These are phyloP conservation scores for Diutina scorzettiae DNA, from an alignment of 1,139 yeast species.

Conservation along the genomic window DNA sequence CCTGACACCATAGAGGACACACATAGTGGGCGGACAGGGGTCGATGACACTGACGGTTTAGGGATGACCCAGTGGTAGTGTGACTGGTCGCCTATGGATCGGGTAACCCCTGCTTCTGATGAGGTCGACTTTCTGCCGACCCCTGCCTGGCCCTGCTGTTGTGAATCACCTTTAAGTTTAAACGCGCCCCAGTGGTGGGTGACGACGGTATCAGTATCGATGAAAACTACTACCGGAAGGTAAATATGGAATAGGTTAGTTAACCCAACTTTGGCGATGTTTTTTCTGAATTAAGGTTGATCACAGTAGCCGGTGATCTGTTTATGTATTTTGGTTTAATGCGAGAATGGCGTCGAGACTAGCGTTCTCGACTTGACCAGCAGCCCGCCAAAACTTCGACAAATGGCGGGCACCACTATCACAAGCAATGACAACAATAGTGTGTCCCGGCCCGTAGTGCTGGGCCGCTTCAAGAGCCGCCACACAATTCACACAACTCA, in stretches of 20 bases:
- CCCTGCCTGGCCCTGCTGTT: neutral
- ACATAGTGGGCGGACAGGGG: too few species aligned
- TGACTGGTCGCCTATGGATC: neutral
- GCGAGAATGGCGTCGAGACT: neutral
- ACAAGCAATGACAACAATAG: slow-evolving; percentile 80
- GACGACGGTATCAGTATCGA: too few species aligned
- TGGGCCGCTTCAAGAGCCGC: slow-evolving; percentile 68
- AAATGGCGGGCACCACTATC: slow-evolving; percentile 86
- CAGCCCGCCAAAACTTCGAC: slow-evolving; percentile 84
- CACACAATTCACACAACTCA: slow-evolving; percentile 86
- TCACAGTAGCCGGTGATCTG: too few species aligned
- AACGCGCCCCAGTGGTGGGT: too few species aligned
- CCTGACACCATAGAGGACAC: too few species aligned
- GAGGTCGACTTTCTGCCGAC: neutral
- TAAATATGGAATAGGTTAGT: too few species aligned
- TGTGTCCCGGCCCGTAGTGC: slow-evolving; percentile 48
- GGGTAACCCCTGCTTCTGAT: slow-evolving; percentile 1
- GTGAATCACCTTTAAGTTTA: neutral
- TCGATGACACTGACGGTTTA: too few species aligned
- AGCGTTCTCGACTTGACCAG: slow-evolving; percentile 15
- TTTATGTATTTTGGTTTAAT: neutral
- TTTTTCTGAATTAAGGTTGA: too few species aligned
- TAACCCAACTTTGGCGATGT: too few species aligned
- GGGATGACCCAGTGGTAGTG: neutral
- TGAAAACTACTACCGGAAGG: too few species aligned